Conservation (phyloP, 2,329 filamentous ascomycete genomes). For the Didymella keratinophila region DNA sequence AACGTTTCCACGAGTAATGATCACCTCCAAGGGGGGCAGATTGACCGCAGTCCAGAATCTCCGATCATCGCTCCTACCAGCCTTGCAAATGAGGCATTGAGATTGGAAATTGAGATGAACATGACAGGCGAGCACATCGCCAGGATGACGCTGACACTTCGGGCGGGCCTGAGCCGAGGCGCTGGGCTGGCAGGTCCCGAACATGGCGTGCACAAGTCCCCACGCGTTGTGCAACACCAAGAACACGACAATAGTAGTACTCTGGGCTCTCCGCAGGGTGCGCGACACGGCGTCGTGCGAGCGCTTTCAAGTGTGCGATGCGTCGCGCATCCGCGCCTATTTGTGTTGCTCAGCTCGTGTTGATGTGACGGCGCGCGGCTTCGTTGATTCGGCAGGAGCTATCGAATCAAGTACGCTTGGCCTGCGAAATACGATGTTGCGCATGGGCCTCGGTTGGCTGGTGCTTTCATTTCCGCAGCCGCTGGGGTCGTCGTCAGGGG, state of each 20-base stretch:
- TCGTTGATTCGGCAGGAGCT: conserved; percentile 15
- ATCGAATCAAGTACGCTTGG: conserved; percentile 12
- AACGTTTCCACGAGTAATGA: not conserved
- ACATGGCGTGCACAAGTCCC: conserved; percentile 6
- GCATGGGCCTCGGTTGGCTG: conserved; percentile 15
- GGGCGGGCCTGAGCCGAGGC: not conserved
- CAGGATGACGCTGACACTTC: not conserved
- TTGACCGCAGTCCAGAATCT: conserved; percentile 8
- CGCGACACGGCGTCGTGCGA: not conserved
- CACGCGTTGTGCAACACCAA: conserved; percentile 10
- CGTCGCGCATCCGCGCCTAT: conserved; percentile 2
- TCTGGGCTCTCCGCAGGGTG: not conserved
- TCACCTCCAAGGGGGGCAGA: conserved; percentile 1
- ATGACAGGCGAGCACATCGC: not conserved
- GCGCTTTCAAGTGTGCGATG: not conserved
- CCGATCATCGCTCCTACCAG: not conserved
- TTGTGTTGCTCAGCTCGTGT: conserved; percentile 11
- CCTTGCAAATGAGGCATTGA: conserved; percentile 5
- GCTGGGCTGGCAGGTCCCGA: not conserved
- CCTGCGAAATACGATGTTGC: conserved; percentile 12
- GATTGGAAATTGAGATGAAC: conserved; percentile 19
- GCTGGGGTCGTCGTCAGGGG: conserved; percentile 18
- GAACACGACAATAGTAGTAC: not conserved
- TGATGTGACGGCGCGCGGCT: conserved; percentile 2
- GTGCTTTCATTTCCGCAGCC: conserved; percentile 18